Evolutionary conservation across 345 rosid genomes (phyloP).

Genomic region (Melaleuca quinquenervia): DNA sequence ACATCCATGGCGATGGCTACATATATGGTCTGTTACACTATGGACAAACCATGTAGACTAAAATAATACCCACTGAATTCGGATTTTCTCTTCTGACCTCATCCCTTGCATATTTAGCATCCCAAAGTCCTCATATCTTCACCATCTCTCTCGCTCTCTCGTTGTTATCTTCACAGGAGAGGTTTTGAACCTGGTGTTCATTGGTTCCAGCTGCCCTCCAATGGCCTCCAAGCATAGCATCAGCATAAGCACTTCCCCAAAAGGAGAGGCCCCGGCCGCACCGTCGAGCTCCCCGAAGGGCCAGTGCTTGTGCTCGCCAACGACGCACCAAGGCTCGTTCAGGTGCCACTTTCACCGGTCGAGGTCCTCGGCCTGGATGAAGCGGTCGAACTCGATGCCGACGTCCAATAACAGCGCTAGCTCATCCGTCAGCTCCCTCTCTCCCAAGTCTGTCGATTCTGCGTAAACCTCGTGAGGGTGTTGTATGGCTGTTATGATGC

Average conservation of each 20-base stretch:
- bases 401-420: background rate
- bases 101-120: background rate
- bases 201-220: background rate
- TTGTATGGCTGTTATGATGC: background rate
- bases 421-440: conserved; percentile 11
- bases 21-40: background rate
- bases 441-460: conserved; percentile 15
- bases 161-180: background rate
- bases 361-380: conserved; percentile 23
- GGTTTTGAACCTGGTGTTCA: background rate
- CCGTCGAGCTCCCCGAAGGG: conserved; percentile 14
- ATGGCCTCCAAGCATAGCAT: conserved; percentile 10
- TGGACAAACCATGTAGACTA: background rate
- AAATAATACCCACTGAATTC: background rate
- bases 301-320: conserved; percentile 66
- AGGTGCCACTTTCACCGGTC: conserved; percentile 56
- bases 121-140: background rate
- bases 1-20: background rate
- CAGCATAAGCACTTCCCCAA: conserved; percentile 23
- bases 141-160: background rate
- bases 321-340: conserved; percentile 61
- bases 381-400: conserved; percentile 55
- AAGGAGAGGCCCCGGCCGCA: background rate
- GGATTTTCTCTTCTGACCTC: background rate
- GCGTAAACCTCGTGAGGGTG: background rate